Evolutionary conservation across 2,329 filamentous ascomycete genomes (phyloP), one percentile per base, ranked within the genome.

Genomic region (Neoarthrinium moseri): DNA sequence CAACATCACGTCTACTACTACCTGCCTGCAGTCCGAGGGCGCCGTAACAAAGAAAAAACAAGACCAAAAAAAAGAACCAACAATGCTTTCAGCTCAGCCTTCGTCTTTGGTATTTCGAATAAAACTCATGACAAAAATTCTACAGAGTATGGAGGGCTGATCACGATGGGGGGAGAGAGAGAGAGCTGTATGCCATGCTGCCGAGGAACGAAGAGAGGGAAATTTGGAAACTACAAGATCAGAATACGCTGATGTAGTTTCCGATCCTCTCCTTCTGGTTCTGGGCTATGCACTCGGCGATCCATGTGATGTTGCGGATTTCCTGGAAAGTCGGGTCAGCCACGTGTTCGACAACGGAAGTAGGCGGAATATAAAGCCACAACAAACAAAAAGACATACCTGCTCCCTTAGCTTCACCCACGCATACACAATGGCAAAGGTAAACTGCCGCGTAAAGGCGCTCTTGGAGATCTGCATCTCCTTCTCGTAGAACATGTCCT

Each of bases 261-360:
- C 89, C 88, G 66, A 99, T 97, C 65, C 94, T 84, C 70, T 99
- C 94, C 76, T 99, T 99, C 72, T 99, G 94, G 75, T 96, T 96
- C 73, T 99, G 94, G 46, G 94, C 94, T 80, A 99, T 99, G 73
- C 94, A 99, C 71, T 99, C 94, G 18, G 94, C 87, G 68, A 99
- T 99, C 94, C 94, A 99, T 42, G 94, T 97, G 63, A 99, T 96
- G 71, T 99, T 99, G 55, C 94, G 88, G 60, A 97, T 96, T 87
- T 99, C 94, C 91, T 97, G 51, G n/a, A 6, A 17, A 72, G 64
- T 45, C 43, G 30, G 40, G 53, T 53, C 52, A 53, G 45, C 32
- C 18, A n/a, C 34, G 12, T 6, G 27, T 12, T 34, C 6, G 21
- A 41, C 11, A 12, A 20, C 24, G 27, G 13, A 26, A 12, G 15